These are phyloP conservation scores for Drechslerella stenobrocha DNA, from an alignment of 2,329 filamentous ascomycete species.

Conservation along the genomic window DNA sequence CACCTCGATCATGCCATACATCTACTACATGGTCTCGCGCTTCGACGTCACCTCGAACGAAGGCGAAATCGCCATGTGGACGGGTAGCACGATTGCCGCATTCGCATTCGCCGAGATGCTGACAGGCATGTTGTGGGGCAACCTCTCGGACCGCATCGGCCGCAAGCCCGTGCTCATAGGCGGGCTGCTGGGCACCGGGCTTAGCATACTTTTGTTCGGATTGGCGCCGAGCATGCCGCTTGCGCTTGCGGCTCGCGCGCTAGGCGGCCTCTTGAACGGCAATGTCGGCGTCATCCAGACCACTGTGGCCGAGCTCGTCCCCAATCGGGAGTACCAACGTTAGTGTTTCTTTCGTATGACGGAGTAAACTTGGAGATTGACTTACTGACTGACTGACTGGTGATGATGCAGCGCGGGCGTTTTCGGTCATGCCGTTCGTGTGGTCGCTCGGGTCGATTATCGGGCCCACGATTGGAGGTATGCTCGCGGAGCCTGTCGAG, in stretches of 20 bases:
- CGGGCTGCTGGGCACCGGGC: conserved; percentile 84
- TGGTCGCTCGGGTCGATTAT: conserved; percentile 83
- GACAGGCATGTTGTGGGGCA: conserved; percentile 89
- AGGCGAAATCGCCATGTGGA: conserved; percentile 47
- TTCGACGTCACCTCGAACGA: conserved; percentile 61
- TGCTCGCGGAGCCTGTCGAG: conserved; percentile 80
- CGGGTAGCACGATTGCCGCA: conserved; percentile 24
- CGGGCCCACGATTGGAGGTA: conserved; percentile 68
- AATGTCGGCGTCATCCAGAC: conserved; percentile 67
- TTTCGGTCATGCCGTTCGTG: conserved; percentile 96
- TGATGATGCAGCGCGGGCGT: conserved; percentile 72
- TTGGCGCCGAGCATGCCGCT: conserved; percentile 80
- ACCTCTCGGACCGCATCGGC: conserved; percentile 85
- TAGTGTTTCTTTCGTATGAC: conserved; percentile 57
- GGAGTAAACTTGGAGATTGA: conserved; percentile 39
- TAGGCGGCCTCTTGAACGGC: conserved; percentile 92
- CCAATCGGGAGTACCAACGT: conserved; percentile 90
- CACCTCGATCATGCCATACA: conserved; percentile 70
- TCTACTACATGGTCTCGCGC: conserved; percentile 70
- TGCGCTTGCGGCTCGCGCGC: conserved; percentile 81
- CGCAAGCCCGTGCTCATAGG: conserved; percentile 88
- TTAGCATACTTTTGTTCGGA: conserved; percentile 91
- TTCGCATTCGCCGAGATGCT: conserved; percentile 96
- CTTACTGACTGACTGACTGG: conserved; percentile 3
- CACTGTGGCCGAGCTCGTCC: conserved; percentile 90